These are phyloP conservation scores for Neonectria punicea DNA, from an alignment of 2,329 filamentous ascomycete species.

Conservation along the genomic window DNA sequence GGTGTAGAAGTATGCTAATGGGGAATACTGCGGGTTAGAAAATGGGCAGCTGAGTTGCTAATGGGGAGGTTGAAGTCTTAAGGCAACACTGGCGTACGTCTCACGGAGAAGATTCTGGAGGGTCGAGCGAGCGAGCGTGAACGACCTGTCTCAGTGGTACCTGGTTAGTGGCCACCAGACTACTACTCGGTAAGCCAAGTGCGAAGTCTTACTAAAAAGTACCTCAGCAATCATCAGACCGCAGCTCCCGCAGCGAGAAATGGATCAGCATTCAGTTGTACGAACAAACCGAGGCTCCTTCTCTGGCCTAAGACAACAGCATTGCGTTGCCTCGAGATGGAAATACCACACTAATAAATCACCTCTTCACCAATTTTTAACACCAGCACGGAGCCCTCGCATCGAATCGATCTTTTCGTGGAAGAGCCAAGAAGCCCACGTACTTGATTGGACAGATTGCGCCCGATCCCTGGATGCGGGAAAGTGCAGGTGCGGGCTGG, in stretches of 20 bases:
- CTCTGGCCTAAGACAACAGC: not conserved
- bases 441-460: not conserved
- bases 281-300: not conserved
- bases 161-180: no score
- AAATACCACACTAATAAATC: not conserved
- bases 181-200: no score
- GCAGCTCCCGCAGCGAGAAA: not conserved
- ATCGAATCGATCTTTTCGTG: not conserved
- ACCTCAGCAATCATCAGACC: not conserved
- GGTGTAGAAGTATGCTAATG: not conserved
- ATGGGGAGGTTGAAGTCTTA: conserved; percentile 2
- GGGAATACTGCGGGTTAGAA: not conserved
- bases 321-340: not conserved
- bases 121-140: conserved; percentile 15
- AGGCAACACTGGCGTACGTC: conserved; percentile 42
- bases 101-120: conserved; percentile 39
- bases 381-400: not conserved
- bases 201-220: no score
- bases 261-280: not conserved
- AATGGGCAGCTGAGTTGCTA: conserved; percentile 1
- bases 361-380: not conserved
- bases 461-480: not conserved
- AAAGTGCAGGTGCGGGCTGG: not conserved
- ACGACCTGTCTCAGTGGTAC: not conserved
- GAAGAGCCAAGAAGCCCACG: not conserved